Evolutionary conservation across 768 basidiomycete genomes (phyloP).

Genomic region (Solioccasus polychromus): DNA sequence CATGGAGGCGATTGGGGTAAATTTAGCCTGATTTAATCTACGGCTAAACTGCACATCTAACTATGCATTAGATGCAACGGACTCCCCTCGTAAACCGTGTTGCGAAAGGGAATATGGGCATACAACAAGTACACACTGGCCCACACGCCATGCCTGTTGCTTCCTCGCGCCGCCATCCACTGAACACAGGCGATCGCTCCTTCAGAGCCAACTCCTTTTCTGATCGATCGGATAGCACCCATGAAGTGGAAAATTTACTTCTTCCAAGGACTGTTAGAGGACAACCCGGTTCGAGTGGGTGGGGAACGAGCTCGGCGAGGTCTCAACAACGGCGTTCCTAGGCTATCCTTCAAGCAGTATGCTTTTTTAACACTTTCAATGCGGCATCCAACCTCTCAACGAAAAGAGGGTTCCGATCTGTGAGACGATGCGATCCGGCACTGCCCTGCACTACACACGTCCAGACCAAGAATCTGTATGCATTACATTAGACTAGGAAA

Average conservation of each 20-base stretch:
- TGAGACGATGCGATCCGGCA: conserved; percentile 20
- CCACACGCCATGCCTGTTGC: conserved; percentile 22
- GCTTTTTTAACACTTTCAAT: background rate
- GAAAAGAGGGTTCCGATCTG: conserved; percentile 49
- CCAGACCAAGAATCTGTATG: background rate
- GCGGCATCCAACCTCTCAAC: conserved; percentile 44
- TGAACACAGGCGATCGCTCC: conserved; percentile 36
- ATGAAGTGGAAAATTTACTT: conserved; percentile 71
- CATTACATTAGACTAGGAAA: conserved; percentile 19
- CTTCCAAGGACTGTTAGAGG: conserved; percentile 28
- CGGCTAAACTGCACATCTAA: conserved; percentile 3
- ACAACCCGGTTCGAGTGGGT: conserved; percentile 33
- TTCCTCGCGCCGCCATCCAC: conserved; percentile 43
- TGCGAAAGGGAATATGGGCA: conserved; percentile 28
- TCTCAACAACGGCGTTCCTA: conserved; percentile 29
- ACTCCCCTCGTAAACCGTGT: conserved; percentile 61
- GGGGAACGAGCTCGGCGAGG: conserved; percentile 31
- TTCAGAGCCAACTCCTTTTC: conserved; percentile 47
- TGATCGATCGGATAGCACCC: conserved; percentile 63
- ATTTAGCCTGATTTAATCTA: background rate
- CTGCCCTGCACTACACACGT: background rate
- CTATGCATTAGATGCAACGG: conserved; percentile 55
- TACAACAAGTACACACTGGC: conserved; percentile 33
- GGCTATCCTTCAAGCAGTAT: background rate
- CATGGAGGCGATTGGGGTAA: conserved; percentile 65